A percentile compares a stretch with the other conserved stretches of the same genome.
Evolutionary conservation across 2,329 filamentous ascomycete genomes (phyloP).

Genomic region (Pyrenochaeta sp.): DNA sequence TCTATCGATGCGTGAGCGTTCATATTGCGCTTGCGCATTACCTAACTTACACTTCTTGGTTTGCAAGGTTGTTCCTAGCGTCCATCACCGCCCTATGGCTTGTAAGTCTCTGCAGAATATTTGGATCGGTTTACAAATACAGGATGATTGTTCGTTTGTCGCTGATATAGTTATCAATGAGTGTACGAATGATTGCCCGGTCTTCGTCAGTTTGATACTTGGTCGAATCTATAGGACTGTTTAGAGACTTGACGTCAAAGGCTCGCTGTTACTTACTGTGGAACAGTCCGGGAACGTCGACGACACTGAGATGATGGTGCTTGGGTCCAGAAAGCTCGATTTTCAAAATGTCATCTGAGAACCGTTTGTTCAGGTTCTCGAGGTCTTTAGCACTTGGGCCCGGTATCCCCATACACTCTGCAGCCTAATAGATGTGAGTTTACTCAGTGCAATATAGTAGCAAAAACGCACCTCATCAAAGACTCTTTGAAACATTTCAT

Average conservation of each 20-base stretch:
- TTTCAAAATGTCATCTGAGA: constrained; percentile 44
- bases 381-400: constrained; percentile 12
- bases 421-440: constrained; percentile 3
- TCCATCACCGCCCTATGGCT: constrained; percentile 14
- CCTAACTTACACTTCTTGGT: constrained; percentile 16
- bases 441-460: not conserved
- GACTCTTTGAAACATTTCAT: constrained; percentile 7
- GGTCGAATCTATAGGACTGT: constrained; percentile 11
- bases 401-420: constrained; percentile 16
- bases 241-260: not conserved
- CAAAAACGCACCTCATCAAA: constrained; percentile 9
- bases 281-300: constrained; percentile 56
- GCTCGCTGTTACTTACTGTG: constrained; percentile 8
- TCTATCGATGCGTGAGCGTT: constrained; percentile 1
- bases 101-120: not conserved
- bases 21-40: not conserved
- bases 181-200: constrained; percentile 12
- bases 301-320: constrained; percentile 52
- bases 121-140: not conserved
- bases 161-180: constrained; percentile 13
- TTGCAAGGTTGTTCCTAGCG: constrained; percentile 18
- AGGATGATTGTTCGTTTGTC: constrained; percentile 17
- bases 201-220: constrained; percentile 20
- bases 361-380: constrained; percentile 15
- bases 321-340: constrained; percentile 53